Base-by-base conservation (phyloP, 352 stramenopile genomes). In the Phytophthora constricta region DNA sequence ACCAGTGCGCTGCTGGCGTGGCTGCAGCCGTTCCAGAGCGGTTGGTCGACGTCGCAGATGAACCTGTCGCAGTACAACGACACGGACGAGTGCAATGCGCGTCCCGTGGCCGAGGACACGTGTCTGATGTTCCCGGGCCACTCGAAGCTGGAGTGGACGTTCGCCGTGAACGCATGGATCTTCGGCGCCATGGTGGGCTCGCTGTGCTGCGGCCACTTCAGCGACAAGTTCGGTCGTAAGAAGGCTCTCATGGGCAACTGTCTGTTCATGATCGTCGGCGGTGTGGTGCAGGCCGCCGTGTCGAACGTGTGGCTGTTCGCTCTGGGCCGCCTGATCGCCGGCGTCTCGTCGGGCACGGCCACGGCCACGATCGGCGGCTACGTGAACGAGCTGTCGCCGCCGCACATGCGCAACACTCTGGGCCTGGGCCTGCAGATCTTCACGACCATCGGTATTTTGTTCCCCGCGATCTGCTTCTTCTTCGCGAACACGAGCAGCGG, bases 251-350 rank as follows among this genome's bases (percentile, higher is more conserved):
- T 62, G 33, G 28, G 61, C 62, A 79, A 76, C 54, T 74, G 66
- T 13, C 33, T 74, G 59, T 68, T 79, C 62, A 84, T 83, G 70
- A 72, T 77, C 25, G 28, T 71, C 19, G 77, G 75, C 3, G 72
- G 72, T 9, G n/a, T 63, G 14, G 48, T 64, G 27, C 53, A 64
- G 46, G 52, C 61, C 13, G 31, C 34, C 14, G 61, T 53, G 51
- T 68, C 61, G 43, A 62, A 68, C 47, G 37, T 68, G 20, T 64
- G 53, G 41, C 41, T 47, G 8, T 47, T 47, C 41, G 41, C 41
- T 2, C 16, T 47, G 41, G 41, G 41, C 41, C 41, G 41, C 22
- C 41, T 77, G 31, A 33, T 81, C 26, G 61, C 73, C 2, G 73
- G 73, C 25, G 48, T 79, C 23, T 68, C 70, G 0, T 72, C 73